phyloP scores from a whole-genome alignment of 2,329 filamentous ascomycete species.

The Exophiala sp. region DNA sequence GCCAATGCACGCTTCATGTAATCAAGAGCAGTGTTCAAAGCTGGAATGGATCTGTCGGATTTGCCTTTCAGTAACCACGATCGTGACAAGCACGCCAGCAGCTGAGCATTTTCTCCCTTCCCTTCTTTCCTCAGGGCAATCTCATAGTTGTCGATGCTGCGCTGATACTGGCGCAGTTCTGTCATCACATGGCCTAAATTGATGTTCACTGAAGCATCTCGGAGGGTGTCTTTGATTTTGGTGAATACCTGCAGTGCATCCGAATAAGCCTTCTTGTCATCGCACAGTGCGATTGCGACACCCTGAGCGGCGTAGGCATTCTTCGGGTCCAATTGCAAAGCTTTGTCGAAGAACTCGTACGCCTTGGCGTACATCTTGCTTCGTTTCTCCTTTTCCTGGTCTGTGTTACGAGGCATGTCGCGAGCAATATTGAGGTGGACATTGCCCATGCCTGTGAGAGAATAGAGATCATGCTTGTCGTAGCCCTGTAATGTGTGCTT shows the following conservation, averaged over 20 bases:
- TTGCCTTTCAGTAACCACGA: conserved; percentile 82
- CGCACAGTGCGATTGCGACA: conserved; percentile 86
- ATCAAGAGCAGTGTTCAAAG: conserved; percentile 62
- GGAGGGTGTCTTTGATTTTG: conserved; percentile 84
- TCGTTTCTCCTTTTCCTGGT: conserved; percentile 86
- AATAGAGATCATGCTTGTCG: conserved; percentile 98
- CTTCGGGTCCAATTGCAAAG: conserved; percentile 85
- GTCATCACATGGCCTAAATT: conserved; percentile 92
- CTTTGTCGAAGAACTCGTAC: conserved; percentile 98
- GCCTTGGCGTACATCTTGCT: conserved; percentile 83
- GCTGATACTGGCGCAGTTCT: conserved; percentile 83
- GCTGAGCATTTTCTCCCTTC: conserved; percentile 56
- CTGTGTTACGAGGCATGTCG: conserved; percentile 89
- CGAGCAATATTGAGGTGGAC: conserved; percentile 82
- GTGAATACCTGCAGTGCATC: conserved; percentile 82
- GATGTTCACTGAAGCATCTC: conserved; percentile 81
- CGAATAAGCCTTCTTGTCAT: conserved; percentile 87
- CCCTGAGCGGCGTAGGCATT: conserved; percentile 97
- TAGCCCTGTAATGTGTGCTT: conserved; percentile 92
- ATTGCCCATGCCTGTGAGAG: conserved; percentile 95
- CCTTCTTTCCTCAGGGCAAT: conserved; percentile 70
- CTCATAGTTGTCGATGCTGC: conserved; percentile 94
- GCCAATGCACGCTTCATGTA: conserved; percentile 67
- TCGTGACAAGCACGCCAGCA: conserved; percentile 80
- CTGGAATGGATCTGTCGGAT: conserved; percentile 59